Evolutionary conservation across 352 stramenopile genomes (phyloP), one percentile per base, ranked within the genome.

Genomic region (Phytophthora cryptogea): DNA sequence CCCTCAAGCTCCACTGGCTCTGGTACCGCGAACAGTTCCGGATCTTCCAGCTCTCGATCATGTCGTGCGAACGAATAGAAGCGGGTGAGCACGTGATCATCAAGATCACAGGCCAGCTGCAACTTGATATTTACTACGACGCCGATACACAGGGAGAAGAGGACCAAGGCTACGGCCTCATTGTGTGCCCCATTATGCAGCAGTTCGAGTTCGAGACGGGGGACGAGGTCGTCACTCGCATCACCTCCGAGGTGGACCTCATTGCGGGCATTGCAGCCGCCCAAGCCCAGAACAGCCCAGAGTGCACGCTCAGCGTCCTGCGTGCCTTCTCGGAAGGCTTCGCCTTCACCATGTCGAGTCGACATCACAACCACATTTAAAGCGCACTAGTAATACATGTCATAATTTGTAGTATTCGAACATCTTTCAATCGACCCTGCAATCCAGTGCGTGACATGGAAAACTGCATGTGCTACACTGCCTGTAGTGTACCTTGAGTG

Each of bases 191-290:
- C 26, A 57, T 83, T 20, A 63, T 57, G 16, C 76, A 83, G 28
- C 74, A 76, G 11, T 83, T 82, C 23, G 68, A 83, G 41, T 80
- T 84, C 46, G 63, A 82, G 30, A 31, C 35, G 3, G 28, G 40
- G 0, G 30, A 74, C 8, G 48, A 54, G n/a, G 23, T 59, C 0
- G 46, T 82, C 32, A 70, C 64, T 13, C 72, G 69, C 14, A 72
- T 86, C 42, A 82, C 74, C 0, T 80, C 68, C 5, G 77, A 86
- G 35, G 69, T 84, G 37, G 74, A 86, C 50, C 68, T 79, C 45
- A 33, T 84, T 0, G 54, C 56, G 4, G 76, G 68, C 4, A 37
- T 70, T 8, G 39, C 33, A 40, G 60, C 55, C 8, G 55, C 41
- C 1, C 39, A 73, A 43, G 49, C 54, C 39, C 42, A 66, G n/a